Base-by-base conservation (phyloP, 2,329 filamentous ascomycete species). In the Amylocarpus encephaloides region DNA sequence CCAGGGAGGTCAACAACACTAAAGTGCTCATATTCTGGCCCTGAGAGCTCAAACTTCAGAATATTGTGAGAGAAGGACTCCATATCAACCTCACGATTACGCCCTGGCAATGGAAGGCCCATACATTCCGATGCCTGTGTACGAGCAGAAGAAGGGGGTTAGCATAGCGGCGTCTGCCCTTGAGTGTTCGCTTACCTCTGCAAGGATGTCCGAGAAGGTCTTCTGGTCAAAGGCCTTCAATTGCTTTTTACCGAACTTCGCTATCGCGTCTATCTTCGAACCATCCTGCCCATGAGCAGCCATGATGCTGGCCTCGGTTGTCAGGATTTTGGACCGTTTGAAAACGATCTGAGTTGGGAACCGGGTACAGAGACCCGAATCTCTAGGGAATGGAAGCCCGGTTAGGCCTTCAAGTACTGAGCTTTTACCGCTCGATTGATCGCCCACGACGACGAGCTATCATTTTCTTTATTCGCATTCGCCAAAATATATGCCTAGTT, bases 1-100 rank as follows among this genome's bases (percentile, higher is more conserved):
- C 78, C 78, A 0, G 78, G 78, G 1, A 82, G 67, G 58, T 82
- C 78, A 5, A 82, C 76, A 32, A 82, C 68, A 0, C 78, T 82
- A 29, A 82, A 67, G 15, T 78, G 71, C 1, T 72, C 72, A 22
- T 70, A 68, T 4, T 69, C 61, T 0, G 76, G 51, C 3, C 52
- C 42, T n/a, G 19, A 50, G 42, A 53, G 22, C 41, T 53, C 36
- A 43, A 53, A 33, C 15, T 47, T 42, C 5, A 53, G 32, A 30
- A 53, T 51, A 3, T 51, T 43, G 5, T 51, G n/a, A 5, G 45
- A 48, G 35, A 41, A 48, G 2, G 45, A 48, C 5, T 40, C 45
- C 19, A 40, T 48, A 6, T 48, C 16, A 11, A 6, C 18, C 10
- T 43, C 38, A 4, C 46, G 39, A 7, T 43, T 12, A 6, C 18